Percentiles rank a stretch among this genome's conserved stretches.
Evolutionary conservation across 371 early-diverging fungal genomes (phyloP).

Genomic region (Mucor racemosus): DNA sequence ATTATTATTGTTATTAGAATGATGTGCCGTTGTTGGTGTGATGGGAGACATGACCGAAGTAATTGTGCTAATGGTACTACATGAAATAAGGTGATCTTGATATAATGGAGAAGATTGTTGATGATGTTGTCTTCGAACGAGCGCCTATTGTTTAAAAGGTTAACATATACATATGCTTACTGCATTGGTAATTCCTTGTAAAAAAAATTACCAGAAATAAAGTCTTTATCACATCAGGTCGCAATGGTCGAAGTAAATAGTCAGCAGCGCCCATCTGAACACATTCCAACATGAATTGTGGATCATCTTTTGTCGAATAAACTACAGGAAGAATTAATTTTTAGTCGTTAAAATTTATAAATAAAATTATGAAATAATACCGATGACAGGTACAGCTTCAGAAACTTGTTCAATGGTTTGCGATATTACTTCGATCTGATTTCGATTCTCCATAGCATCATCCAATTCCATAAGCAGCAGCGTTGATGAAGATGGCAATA

Average conservation of each 20-base stretch:
- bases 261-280: constrained; percentile 57
- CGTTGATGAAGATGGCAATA: constrained; percentile 28
- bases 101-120: constrained; percentile 16
- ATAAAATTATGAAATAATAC: constrained; percentile 5
- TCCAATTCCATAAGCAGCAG: constrained; percentile 35
- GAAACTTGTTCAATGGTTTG: constrained; percentile 21
- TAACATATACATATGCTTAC: neutral
- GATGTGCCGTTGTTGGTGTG: constrained; percentile 19
- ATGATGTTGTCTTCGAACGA: constrained; percentile 4
- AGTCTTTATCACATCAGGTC: constrained; percentile 55
- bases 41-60: constrained; percentile 28
- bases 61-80: constrained; percentile 25
- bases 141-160: constrained; percentile 10
- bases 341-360: neutral
- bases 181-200: neutral
- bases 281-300: constrained; percentile 45
- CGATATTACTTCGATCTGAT: constrained; percentile 20
- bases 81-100: constrained; percentile 25
- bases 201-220: constrained; percentile 52
- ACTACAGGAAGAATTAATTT: constrained; percentile 12
- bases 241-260: constrained; percentile 53
- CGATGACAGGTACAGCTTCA: constrained; percentile 27
- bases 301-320: constrained; percentile 35
- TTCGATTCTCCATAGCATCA: constrained; percentile 3
- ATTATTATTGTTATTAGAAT: neutral